Evolutionary conservation across 1,284 basidiomycete genomes (phyloP).

Genomic region (Fistulinella cinereoalba): DNA sequence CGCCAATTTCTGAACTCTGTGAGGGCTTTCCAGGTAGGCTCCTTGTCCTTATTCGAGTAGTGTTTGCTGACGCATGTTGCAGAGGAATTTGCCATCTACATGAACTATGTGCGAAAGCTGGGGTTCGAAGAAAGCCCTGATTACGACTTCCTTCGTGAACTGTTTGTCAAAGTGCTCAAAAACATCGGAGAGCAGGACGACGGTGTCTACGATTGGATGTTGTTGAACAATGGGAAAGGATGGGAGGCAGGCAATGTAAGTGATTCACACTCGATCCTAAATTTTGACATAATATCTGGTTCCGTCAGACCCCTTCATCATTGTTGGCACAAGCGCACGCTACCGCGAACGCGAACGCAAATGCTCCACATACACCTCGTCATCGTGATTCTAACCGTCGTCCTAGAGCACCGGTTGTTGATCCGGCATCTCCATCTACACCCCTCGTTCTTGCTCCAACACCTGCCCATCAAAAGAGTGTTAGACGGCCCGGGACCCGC

Average conservation of each 20-base stretch:
- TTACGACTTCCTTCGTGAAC: conserved; percentile 94
- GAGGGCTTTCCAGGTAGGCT: conserved; percentile 92
- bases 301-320: conserved; percentile 43
- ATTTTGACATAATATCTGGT: conserved; percentile 13
- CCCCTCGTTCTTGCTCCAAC: conserved; percentile 62
- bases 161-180: conserved; percentile 92
- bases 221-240: conserved; percentile 85
- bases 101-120: conserved; percentile 95
- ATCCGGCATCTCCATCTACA: conserved; percentile 49
- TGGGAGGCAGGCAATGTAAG: conserved; percentile 81
- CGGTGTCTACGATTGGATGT: conserved; percentile 96
- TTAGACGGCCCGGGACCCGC: conserved; percentile 45
- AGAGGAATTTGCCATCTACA: conserved; percentile 96
- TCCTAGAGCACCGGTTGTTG: conserved; percentile 38
- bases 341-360: conserved; percentile 46
- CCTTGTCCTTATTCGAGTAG: too few species aligned
- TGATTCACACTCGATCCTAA: conserved; percentile 13
- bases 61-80: too few species aligned
- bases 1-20: conserved; percentile 88
- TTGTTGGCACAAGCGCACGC: conserved; percentile 52
- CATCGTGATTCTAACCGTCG: conserved; percentile 60
- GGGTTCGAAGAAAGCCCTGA: conserved; percentile 96
- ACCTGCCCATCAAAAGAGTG: conserved; percentile 58
- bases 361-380: conserved; percentile 49
- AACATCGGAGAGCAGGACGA: conserved; percentile 89